phyloP scores from a whole-genome alignment of 352 stramenopile genomes.

The Globisporangium perplexum region DNA sequence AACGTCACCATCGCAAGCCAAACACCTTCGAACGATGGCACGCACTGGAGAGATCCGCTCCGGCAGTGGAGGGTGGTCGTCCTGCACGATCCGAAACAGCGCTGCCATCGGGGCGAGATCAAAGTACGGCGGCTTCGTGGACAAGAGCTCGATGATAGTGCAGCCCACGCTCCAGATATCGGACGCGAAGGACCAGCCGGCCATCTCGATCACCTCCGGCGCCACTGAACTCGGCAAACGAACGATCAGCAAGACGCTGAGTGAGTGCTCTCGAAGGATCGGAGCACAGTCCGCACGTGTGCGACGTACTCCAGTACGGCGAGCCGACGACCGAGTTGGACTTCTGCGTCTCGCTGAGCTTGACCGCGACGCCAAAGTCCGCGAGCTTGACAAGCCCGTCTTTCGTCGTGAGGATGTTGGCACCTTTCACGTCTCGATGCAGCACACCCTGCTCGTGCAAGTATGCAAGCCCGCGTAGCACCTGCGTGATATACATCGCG shows the following conservation, averaged over 20 bases:
- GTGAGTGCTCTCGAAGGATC: not conserved
- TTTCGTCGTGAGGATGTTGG: constrained; percentile 93
- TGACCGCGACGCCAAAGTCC: constrained; percentile 91
- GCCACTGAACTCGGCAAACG: constrained; percentile 56
- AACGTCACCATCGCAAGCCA: not conserved
- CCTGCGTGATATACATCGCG: constrained; percentile 91
- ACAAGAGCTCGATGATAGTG: constrained; percentile 93
- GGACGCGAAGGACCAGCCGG: constrained; percentile 86
- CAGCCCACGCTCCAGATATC: constrained; percentile 95
- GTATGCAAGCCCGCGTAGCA: constrained; percentile 87
- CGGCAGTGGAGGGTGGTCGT: constrained; percentile 88
- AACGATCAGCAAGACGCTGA: not conserved
- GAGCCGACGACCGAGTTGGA: constrained; percentile 90
- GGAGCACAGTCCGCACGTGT: not conserved
- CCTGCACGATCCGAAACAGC: constrained; percentile 91
- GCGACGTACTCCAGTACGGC: constrained; percentile 90
- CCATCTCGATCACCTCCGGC: constrained; percentile 95
- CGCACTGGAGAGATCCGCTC: constrained; percentile 81
- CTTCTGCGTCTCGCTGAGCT: constrained; percentile 85
- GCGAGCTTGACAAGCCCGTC: constrained; percentile 89
- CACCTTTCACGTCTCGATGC: constrained; percentile 91
- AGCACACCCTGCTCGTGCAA: constrained; percentile 90
- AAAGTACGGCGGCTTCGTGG: constrained; percentile 92
- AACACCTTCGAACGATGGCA: not conserved
- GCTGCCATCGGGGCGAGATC: constrained; percentile 88